Evolutionary conservation across 441 rosid genomes (phyloP).

Genomic region (Gossypium davidsonii): DNA sequence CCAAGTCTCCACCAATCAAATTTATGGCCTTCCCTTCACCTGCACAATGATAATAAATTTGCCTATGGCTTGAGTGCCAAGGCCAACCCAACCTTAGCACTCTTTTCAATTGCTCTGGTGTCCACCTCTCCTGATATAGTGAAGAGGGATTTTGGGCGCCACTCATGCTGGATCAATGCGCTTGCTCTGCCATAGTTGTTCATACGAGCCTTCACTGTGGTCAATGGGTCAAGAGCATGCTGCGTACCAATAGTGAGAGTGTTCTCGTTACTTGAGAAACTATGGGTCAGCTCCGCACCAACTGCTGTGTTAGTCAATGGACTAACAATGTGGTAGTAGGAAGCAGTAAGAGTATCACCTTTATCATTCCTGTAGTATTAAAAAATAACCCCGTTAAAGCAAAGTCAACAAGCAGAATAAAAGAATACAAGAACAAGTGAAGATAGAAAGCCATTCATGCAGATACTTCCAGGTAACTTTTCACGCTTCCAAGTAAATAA

Average conservation of each 20-base stretch:
- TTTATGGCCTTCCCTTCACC: neutral
- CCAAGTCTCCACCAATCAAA: constrained; percentile 11
- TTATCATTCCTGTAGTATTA: constrained; percentile 70
- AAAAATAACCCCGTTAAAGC: neutral
- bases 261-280: constrained; percentile 77
- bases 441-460: neutral
- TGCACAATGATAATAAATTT: neutral
- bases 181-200: constrained; percentile 79
- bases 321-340: constrained; percentile 81
- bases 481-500: neutral
- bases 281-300: constrained; percentile 86
- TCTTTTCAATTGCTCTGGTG: constrained; percentile 83
- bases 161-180: constrained; percentile 87
- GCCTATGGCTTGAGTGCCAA: constrained; percentile 71
- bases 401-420: neutral
- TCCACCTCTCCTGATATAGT: constrained; percentile 92
- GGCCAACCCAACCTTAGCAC: constrained; percentile 83
- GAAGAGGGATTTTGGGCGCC: constrained; percentile 83
- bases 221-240: constrained; percentile 79
- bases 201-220: constrained; percentile 77
- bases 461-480: neutral
- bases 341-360: constrained; percentile 61
- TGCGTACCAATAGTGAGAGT: constrained; percentile 75
- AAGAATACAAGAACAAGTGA: neutral
- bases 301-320: constrained; percentile 80